A percentile compares a stretch with the other conserved stretches of the same genome.
Conservation (phyloP, 2,329 filamentous ascomycete species). For the Fusarium nisikadoi region DNA sequence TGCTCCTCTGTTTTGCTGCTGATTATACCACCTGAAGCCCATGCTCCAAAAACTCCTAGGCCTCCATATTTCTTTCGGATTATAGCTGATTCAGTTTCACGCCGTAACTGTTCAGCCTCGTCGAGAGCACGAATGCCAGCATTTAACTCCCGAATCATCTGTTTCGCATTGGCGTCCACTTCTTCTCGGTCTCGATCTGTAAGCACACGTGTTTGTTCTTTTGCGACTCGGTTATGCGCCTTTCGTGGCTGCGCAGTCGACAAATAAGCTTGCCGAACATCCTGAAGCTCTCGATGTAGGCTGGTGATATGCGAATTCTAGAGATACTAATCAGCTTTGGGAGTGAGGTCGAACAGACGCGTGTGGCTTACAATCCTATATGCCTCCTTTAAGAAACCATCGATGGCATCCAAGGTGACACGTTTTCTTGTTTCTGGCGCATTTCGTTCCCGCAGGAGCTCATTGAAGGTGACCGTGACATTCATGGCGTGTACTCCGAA, state of each 20-base stretch:
- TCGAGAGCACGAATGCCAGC: conserved; percentile 81
- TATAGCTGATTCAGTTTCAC: conserved; percentile 77
- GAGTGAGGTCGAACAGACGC: conserved; percentile 15
- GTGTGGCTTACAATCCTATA: conserved; percentile 80
- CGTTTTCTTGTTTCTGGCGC: conserved; percentile 56
- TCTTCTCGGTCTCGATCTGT: conserved; percentile 86
- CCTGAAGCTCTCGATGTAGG: conserved; percentile 81
- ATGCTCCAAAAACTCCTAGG: conserved; percentile 70
- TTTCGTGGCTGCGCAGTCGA: conserved; percentile 77
- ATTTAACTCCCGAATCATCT: conserved; percentile 86
- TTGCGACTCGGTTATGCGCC: conserved; percentile 59
- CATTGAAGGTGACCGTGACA: conserved; percentile 75
- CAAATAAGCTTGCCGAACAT: conserved; percentile 90
- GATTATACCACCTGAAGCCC: conserved; percentile 71
- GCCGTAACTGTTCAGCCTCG: conserved; percentile 83
- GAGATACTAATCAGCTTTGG: conserved; percentile 29
- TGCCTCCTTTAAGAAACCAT: conserved; percentile 93
- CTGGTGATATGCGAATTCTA: conserved; percentile 88
- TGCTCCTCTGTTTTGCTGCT: conserved; percentile 71
- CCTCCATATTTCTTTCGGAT: conserved; percentile 76
- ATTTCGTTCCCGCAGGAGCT: conserved; percentile 70
- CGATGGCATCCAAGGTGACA: conserved; percentile 66
- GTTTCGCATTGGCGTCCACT: conserved; percentile 87
- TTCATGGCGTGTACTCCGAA: conserved; percentile 58
- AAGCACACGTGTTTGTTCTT: conserved; percentile 65